Conservation (phyloP, 305 asterid genomes). For the Rubia peregrina region DNA sequence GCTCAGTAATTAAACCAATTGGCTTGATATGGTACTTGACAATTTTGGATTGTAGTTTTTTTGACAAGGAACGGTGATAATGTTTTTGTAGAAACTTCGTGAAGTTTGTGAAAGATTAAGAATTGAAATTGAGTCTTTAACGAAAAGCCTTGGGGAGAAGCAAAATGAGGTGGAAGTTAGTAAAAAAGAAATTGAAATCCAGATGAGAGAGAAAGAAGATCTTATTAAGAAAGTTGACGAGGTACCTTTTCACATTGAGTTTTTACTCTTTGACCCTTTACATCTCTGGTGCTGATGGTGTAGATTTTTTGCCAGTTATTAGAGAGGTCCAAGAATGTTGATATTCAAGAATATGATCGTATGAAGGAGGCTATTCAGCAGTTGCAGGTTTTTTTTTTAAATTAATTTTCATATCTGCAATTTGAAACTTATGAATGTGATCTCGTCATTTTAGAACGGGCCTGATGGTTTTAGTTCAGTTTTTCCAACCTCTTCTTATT, state of each 20-base stretch:
- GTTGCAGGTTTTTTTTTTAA: conserved; percentile 33
- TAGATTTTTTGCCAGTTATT: conserved; percentile 28
- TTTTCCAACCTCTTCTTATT: neutral
- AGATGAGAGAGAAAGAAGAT: conserved; percentile 42
- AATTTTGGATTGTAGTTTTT: neutral
- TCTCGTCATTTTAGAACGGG: no score
- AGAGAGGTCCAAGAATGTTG: conserved; percentile 57
- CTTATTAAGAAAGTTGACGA: conserved; percentile 58
- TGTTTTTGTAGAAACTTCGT: conserved; percentile 49
- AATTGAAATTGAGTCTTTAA: conserved; percentile 52
- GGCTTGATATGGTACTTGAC: neutral
- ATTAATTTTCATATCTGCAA: neutral
- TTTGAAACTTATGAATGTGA: neutral
- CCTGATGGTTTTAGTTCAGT: neutral
- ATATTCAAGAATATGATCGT: conserved; percentile 58
- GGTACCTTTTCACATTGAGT: conserved; percentile 10
- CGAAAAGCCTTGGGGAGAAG: conserved; percentile 46
- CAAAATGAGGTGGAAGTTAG: conserved; percentile 54
- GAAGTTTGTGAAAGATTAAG: conserved; percentile 46
- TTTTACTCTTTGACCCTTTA: neutral
- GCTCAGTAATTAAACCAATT: neutral
- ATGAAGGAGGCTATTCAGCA: conserved; percentile 53
- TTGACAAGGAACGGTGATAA: neutral
- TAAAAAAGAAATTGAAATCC: conserved; percentile 48
- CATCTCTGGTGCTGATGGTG: neutral